Evolutionary conservation across 805 yeast genomes (phyloP), one percentile per base, ranked within the genome.

Genomic region (Schwanniomyces yamadae): DNA sequence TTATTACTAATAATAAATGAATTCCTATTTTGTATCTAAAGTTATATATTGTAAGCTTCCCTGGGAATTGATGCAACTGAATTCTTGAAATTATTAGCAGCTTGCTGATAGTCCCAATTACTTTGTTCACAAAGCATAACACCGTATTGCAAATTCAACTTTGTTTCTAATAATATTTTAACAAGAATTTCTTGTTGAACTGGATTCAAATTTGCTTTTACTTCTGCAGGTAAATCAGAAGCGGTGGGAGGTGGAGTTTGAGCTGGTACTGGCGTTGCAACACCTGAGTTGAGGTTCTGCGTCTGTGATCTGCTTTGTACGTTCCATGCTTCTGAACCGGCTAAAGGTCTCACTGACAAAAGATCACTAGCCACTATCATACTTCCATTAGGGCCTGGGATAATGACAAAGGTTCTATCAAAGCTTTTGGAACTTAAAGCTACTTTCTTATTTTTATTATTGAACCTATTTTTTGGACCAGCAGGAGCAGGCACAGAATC

Each of bases 351-450:
- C 3, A 93, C 61, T 11, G 80, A 69, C 34, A 93, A 66, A 55
- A 86, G 57, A 60, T 93, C 99, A 22, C 95, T 83, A 11, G 95
- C 96, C 20, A 93, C 79, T n/a, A 88, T 67, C 67, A 87, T 77
- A 20, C 77, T 65, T 4, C 89, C 84, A 38, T 74, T 73, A 12
- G 80, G 75, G 10, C 82, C 83, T 1, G 81, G 82, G 10, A 85
- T 80, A 2, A 89, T 81, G n/a, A 86, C 69, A 55, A 93, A 80
- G 0, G 82, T 72, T 53, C 99, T 74, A 57, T 93, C 99, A 59
- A 93, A 93, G 7, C 93, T 78, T 55, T 93, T 83, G 46, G 70
- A 71, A 4, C 76, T 65, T 23, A 82, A 61, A 20, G 71, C 57
- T 14, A 55, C 37, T 38, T 59, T 61, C 36, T 64, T 63, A 32